These are phyloP conservation scores for Xylaria nigripes DNA, from an alignment of 495 filamentous ascomycete genomes.

Conservation along the genomic window DNA sequence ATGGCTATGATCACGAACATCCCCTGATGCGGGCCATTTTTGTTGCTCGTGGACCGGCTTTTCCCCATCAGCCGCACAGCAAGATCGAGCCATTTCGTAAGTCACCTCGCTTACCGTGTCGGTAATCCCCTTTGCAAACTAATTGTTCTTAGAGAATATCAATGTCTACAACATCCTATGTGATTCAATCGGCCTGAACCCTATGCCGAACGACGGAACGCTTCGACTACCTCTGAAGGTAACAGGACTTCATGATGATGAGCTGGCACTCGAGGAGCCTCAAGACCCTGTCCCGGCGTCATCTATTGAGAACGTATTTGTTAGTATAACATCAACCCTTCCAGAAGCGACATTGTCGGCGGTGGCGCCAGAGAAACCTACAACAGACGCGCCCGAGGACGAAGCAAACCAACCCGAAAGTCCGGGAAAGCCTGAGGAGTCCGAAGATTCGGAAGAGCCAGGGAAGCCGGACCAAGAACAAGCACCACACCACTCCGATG, in stretches of 20 bases:
- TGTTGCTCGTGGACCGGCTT: conserved; percentile 77
- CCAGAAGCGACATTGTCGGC: conserved; percentile 9
- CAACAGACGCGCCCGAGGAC: background rate
- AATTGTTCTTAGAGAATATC: conserved; percentile 61
- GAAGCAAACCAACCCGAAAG: background rate
- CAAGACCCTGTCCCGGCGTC: conserved; percentile 25
- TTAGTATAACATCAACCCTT: conserved; percentile 10
- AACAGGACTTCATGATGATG: conserved; percentile 53
- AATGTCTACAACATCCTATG: conserved; percentile 95
- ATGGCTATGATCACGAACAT: conserved; percentile 86
- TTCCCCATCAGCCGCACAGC: conserved; percentile 76
- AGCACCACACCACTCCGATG: conserved; percentile 6
- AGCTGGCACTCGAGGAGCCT: conserved; percentile 22
- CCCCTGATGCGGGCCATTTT: conserved; percentile 92
- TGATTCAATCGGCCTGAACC: conserved; percentile 63
- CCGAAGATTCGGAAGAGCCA: conserved; percentile 3
- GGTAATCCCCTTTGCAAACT: conserved; percentile 8
- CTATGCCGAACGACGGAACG: conserved; percentile 78
- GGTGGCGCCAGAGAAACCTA: background rate
- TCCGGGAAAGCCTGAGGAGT: background rate
- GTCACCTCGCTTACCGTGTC: conserved; percentile 24
- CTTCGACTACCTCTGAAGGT: conserved; percentile 67
- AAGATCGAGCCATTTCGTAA: conserved; percentile 75
- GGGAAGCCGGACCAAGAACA: conserved; percentile 11
- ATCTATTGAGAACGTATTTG: conserved; percentile 7